Percentiles rank a stretch among this genome's conserved stretches.
phyloP scores from a whole-genome alignment of 2,329 filamentous ascomycete species.

The Aspergillus sp. region DNA sequence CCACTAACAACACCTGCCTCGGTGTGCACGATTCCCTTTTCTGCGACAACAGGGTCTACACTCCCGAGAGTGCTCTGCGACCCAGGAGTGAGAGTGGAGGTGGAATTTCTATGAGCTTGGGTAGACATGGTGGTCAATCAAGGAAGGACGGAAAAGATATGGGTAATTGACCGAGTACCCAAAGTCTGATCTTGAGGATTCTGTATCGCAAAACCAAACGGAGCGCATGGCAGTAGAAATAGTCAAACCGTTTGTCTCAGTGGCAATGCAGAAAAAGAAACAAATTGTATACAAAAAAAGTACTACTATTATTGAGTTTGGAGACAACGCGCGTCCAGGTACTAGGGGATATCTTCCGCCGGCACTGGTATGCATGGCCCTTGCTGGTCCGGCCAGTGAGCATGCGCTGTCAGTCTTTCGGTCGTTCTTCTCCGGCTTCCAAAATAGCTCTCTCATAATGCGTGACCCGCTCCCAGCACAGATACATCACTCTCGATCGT shows the following conservation, averaged over 20 bases:
- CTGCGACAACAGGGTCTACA: slow-evolving; percentile 2
- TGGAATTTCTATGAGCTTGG: slow-evolving; percentile 1
- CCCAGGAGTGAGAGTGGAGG: slow-evolving; percentile 2
- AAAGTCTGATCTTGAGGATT: not conserved
- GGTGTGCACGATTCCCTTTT: slow-evolving; percentile 5
- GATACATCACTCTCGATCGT: not conserved
- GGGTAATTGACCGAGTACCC: not conserved
- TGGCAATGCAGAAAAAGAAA: slow-evolving; percentile 2
- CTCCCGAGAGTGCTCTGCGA: slow-evolving; percentile 4
- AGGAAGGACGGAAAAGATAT: not conserved
- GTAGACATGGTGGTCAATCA: slow-evolving; percentile 4
- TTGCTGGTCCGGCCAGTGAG: slow-evolving; percentile 2
- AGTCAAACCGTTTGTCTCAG: slow-evolving; percentile 1
- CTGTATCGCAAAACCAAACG: not conserved
- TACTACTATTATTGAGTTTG: slow-evolving; percentile 3
- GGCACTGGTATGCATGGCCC: slow-evolving; percentile 9
- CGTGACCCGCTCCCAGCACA: not conserved
- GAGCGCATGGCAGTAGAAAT: slow-evolving; percentile 5
- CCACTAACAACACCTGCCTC: not conserved
- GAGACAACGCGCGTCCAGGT: slow-evolving; percentile 9
- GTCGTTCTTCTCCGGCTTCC: not conserved
- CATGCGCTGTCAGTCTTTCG: not conserved
- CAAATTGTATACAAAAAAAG: slow-evolving; percentile 1
- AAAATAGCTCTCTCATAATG: not conserved
- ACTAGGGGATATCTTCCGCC: slow-evolving; percentile 1